Evolutionary conservation across 768 basidiomycete species (phyloP), one percentile per base, ranked within the genome.

Genomic region (Phaeotremella fagi): DNA sequence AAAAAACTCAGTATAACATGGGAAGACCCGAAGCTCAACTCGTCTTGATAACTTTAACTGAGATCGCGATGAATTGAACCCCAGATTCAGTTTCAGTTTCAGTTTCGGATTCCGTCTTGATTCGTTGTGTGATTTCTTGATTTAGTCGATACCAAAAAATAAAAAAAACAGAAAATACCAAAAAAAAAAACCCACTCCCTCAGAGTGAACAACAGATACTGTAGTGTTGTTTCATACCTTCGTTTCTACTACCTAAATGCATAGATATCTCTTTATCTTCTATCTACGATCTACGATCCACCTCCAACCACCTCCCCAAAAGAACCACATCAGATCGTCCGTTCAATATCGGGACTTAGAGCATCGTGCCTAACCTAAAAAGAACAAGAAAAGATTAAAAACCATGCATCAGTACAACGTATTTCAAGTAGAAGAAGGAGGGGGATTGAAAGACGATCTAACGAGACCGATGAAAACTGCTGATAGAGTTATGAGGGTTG

Each of bases 361-460:
- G 60, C 38, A 70, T 59, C 41, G 69, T 66, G 23, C 68, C 71
- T 38, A 72, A 54, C 55, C 71, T 72, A 52, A 42, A 26, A 49
- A n/a, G n/a, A n/a, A n/a, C n/a, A n/a, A n/a, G n/a, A n/a, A n/a
- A n/a, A n/a, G n/a, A n/a, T 48, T n/a, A 53, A 37, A 55, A 42
- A 50, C 20, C 52, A 80, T 86, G 75, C 70, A 92, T 89, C 91
- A 92, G 77, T 90, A 85, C 35, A 88, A 63, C 72, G 88, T 88
- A 55, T 37, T 26, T 27, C 23, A 20, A 29, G 42, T 45, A 3
- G 59, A 22, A 15, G 46, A 43, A 27, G 28, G 12, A 45, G 48
- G 26, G 2, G 59, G 43, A 41, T 41, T 41, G 29, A 64, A 50
- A 16, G 68, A 64, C 7, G 64, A 62, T 50, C 54, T 66, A 23